These are phyloP conservation scores for Sabuloglossum arenarium DNA, from an alignment of 495 filamentous ascomycete genomes.

Conservation along the genomic window DNA sequence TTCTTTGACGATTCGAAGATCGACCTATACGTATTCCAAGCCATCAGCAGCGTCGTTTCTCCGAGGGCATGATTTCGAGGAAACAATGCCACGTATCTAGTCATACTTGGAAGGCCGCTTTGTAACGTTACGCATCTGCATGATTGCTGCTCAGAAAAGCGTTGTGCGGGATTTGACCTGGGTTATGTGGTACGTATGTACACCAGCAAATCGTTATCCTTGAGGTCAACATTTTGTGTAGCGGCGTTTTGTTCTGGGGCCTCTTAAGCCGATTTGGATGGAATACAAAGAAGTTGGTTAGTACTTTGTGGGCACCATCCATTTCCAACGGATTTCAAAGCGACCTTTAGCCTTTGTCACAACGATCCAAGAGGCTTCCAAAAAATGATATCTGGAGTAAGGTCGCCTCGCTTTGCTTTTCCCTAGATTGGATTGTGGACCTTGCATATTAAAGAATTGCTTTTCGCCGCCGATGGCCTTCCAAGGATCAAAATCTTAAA, in stretches of 20 bases:
- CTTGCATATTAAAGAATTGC: not conserved
- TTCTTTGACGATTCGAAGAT: not conserved
- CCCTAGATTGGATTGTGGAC: not conserved
- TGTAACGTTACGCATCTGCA: not conserved
- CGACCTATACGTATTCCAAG: conserved; percentile 3
- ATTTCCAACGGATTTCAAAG: too few relatives aligned
- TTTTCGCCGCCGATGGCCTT: not conserved
- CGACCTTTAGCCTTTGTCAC: too few relatives aligned
- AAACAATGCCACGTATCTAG: not conserved
- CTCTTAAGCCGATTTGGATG: too few relatives aligned
- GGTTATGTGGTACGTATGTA: too few relatives aligned
- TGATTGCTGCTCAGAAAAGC: not conserved
- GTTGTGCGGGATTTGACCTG: too few relatives aligned
- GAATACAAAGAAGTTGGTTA: too few relatives aligned
- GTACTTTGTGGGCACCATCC: too few relatives aligned
- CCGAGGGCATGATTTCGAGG: not conserved
- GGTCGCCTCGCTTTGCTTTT: not conserved
- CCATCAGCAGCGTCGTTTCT: not conserved
- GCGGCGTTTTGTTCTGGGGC: not conserved
- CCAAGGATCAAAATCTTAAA: too few relatives aligned
- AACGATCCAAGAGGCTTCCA: not conserved
- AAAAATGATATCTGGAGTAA: too few relatives aligned
- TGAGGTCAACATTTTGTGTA: not conserved
- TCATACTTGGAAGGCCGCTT: not conserved
- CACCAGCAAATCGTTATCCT: not conserved